Evolutionary conservation across 208 protist species (phyloP).

Genomic region (Ichthyophonus hoferi): DNA sequence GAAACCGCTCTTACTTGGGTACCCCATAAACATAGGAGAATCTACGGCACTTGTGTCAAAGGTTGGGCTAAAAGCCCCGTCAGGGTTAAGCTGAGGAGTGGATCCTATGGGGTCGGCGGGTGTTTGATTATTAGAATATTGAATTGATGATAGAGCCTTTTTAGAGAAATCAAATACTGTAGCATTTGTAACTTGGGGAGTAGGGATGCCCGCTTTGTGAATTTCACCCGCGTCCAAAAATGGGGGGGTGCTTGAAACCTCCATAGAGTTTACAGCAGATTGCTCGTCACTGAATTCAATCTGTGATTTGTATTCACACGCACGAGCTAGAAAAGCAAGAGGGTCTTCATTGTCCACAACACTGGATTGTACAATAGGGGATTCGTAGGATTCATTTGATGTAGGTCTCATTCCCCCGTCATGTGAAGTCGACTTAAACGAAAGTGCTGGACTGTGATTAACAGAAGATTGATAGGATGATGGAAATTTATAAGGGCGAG

Average conservation of each 20-base stretch:
- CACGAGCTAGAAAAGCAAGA: background rate
- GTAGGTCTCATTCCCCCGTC: too few species aligned
- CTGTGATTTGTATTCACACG: background rate
- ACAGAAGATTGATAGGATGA: background rate
- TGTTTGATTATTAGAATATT: too few species aligned
- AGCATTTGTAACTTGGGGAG: background rate
- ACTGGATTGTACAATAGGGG: background rate
- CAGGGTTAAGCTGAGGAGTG: too few species aligned
- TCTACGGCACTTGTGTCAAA: too few species aligned
- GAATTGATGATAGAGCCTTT: too few species aligned
- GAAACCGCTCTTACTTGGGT: background rate
- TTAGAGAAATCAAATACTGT: too few species aligned
- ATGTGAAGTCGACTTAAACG: too few species aligned
- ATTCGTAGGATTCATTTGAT: too few species aligned
- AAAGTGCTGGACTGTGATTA: background rate
- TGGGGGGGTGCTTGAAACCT: background rate
- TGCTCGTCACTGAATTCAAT: background rate
- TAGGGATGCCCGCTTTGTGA: background rate
- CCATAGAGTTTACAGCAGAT: background rate
- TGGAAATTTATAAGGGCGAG: background rate
- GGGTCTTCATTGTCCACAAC: background rate
- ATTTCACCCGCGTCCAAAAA: background rate
- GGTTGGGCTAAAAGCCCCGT: too few species aligned
- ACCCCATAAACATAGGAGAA: too few species aligned
- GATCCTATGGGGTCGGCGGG: too few species aligned